phyloP scores from a whole-genome alignment of 352 stramenopile genomes.

The Phytophthora sansomeana region DNA sequence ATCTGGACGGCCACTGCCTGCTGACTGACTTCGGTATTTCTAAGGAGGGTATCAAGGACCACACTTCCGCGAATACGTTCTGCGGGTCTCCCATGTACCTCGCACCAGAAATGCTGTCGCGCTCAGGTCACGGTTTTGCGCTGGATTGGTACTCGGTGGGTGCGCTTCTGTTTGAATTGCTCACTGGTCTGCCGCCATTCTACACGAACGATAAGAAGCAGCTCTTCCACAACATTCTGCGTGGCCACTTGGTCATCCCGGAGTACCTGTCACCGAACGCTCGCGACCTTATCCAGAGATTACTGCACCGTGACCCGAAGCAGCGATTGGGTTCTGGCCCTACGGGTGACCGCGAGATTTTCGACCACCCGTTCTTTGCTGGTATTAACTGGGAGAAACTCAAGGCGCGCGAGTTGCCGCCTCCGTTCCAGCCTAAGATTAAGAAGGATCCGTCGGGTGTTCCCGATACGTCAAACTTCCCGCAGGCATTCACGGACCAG shows the following conservation, averaged over 20 bases:
- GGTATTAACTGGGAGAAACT: constrained; percentile 89
- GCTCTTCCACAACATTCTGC: constrained; percentile 92
- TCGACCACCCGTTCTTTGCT: constrained; percentile 87
- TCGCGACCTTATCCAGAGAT: constrained; percentile 79
- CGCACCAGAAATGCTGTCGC: constrained; percentile 83
- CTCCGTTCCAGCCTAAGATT: constrained; percentile 89
- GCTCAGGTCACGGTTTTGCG: constrained; percentile 82
- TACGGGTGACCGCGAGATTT: constrained; percentile 83
- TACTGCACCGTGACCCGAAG: constrained; percentile 84
- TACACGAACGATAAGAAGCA: constrained; percentile 92
- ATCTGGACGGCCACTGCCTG: constrained; percentile 82
- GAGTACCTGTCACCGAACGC: constrained; percentile 82
- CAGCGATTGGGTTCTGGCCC: constrained; percentile 79
- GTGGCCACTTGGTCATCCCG: constrained; percentile 81
- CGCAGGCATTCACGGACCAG: constrained; percentile 85
- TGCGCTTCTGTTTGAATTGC: constrained; percentile 79
- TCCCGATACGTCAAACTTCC: constrained; percentile 89
- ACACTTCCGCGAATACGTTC: constrained; percentile 88
- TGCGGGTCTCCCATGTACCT: constrained; percentile 90
- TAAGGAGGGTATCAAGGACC: constrained; percentile 88
- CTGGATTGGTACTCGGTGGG: constrained; percentile 90
- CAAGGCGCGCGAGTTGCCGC: constrained; percentile 77
- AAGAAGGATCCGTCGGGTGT: constrained; percentile 71
- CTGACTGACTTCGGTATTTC: constrained; percentile 90
- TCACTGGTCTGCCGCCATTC: constrained; percentile 87